Percentiles rank a stretch among this genome's conserved stretches.
Conservation (phyloP, 2,329 filamentous ascomycete species). For the Trichoderma simmonsii region DNA sequence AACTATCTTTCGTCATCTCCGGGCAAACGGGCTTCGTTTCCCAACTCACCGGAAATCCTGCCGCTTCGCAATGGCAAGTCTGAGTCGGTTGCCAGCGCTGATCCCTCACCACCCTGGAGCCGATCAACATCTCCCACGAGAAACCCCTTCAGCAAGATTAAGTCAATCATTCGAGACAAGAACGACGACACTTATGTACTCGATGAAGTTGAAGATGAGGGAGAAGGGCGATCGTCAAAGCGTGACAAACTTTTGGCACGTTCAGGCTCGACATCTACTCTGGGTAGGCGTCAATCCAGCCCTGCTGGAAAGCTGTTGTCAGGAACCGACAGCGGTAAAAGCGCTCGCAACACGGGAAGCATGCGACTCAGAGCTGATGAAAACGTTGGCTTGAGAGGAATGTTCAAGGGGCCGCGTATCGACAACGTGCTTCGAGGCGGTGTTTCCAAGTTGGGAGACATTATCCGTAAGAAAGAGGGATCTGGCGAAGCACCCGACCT, state of each 20-base stretch:
- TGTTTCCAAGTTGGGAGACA: conserved; percentile 55
- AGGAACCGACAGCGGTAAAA: conserved; percentile 26
- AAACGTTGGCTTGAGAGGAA: conserved; percentile 48
- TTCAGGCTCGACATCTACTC: conserved; percentile 24
- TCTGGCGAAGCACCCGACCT: conserved; percentile 35
- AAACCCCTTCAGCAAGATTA: conserved; percentile 56
- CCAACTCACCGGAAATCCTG: conserved; percentile 52
- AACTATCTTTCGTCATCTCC: conserved; percentile 43
- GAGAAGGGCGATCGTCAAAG: conserved; percentile 26
- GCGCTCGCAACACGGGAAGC: conserved; percentile 42
- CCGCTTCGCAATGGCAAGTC: conserved; percentile 41
- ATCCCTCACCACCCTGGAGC: conserved; percentile 61
- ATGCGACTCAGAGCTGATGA: conserved; percentile 40
- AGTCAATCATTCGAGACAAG: conserved; percentile 54
- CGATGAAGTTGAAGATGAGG: conserved; percentile 35
- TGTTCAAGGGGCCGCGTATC: conserved; percentile 75
- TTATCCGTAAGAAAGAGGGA: conserved; percentile 55
- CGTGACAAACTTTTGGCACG: conserved; percentile 26
- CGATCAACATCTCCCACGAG: conserved; percentile 61
- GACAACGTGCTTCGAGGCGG: conserved; percentile 65
- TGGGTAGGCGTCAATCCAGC: conserved; percentile 18
- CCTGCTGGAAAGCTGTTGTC: conserved; percentile 31
- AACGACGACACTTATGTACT: conserved; percentile 41
- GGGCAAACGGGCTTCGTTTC: conserved; percentile 45
- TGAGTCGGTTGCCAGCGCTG: conserved; percentile 58